Evolutionary conservation across 176 grass and related monocot genomes (phyloP).

Genomic region (Neostapfia colusana): DNA sequence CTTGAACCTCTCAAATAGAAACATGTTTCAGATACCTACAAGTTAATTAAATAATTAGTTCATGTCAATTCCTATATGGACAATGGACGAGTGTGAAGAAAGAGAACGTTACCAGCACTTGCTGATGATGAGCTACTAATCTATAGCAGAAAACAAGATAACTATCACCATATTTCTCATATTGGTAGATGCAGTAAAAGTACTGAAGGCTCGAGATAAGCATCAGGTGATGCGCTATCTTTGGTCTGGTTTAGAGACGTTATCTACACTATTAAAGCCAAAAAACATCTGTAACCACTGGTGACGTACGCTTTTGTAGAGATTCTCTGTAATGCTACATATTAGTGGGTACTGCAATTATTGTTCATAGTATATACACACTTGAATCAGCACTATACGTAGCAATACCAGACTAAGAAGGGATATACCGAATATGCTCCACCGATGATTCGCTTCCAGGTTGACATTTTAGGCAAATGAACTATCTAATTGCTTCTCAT

Average conservation of each 20-base stretch:
- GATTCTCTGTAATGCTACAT: background rate
- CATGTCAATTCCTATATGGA: background rate
- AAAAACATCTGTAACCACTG: background rate
- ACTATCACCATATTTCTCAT: no score
- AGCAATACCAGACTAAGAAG: background rate
- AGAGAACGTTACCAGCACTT: background rate
- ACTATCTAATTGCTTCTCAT: background rate
- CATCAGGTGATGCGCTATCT: background rate
- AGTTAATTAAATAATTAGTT: no score
- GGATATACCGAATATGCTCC: background rate
- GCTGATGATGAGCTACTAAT: background rate
- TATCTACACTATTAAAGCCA: no score
- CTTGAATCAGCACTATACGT: background rate
- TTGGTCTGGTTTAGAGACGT: background rate
- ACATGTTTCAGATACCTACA: no score
- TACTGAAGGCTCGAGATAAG: background rate
- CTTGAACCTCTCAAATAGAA: background rate
- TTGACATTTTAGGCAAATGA: constrained; percentile 21
- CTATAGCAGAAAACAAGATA: background rate
- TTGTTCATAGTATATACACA: background rate
- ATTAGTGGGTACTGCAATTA: background rate
- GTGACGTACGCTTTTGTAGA: background rate
- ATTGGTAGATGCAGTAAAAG: no score
- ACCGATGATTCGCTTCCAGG: constrained; percentile 15
- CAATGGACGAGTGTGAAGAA: background rate